Percentiles rank a stretch among this genome's conserved stretches.
Evolutionary conservation across 1,139 yeast genomes (phyloP).

Genomic region (Ashbya aceris): DNA sequence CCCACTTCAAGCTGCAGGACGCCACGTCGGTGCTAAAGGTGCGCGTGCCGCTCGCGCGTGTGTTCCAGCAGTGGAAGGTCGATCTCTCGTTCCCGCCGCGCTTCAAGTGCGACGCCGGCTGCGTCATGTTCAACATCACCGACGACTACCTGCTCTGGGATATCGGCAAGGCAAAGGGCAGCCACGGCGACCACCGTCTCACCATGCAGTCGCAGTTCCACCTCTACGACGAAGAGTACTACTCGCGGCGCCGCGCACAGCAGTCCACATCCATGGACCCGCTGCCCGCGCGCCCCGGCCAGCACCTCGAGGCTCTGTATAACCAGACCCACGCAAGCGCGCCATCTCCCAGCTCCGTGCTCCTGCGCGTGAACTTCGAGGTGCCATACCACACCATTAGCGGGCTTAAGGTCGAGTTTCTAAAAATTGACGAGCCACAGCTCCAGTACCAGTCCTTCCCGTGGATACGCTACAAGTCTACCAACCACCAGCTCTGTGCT

Average conservation of each 20-base stretch:
- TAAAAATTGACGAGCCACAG: constrained; percentile 60
- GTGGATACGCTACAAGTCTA: constrained; percentile 68
- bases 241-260: constrained; percentile 44
- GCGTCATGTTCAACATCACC: constrained; percentile 58
- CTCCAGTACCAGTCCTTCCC: constrained; percentile 70
- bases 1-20: constrained; percentile 59
- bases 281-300: constrained; percentile 32
- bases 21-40: constrained; percentile 51
- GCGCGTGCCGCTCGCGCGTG: constrained; percentile 43
- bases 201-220: constrained; percentile 58
- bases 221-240: constrained; percentile 43
- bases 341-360: constrained; percentile 31
- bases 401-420: constrained; percentile 63
- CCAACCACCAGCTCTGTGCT: constrained; percentile 38
- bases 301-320: constrained; percentile 31
- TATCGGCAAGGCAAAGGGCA: constrained; percentile 40
- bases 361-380: constrained; percentile 52
- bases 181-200: constrained; percentile 43
- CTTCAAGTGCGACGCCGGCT: constrained; percentile 58
- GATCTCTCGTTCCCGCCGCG: constrained; percentile 45
- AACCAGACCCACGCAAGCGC: constrained; percentile 30
- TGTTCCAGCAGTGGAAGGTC: constrained; percentile 34
- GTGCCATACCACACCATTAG: constrained; percentile 62
- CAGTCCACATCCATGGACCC: constrained; percentile 34
- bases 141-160: constrained; percentile 54